Conservation (phyloP, 495 filamentous ascomycete genomes). For the Haplographium delicatum region DNA sequence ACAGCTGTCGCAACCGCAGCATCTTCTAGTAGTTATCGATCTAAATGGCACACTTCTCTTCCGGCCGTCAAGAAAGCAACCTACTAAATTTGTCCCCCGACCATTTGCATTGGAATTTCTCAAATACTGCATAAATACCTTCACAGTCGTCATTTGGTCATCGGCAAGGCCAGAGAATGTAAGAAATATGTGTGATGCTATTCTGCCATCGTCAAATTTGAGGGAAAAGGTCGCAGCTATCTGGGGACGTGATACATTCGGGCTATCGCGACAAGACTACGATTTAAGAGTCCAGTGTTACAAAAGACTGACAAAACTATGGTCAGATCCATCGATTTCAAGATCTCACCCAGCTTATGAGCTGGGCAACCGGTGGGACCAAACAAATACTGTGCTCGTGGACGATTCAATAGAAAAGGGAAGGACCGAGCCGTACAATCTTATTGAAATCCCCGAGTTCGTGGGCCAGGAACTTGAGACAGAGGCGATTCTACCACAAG, state of each 20-base stretch:
- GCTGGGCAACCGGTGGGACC: constrained; percentile 53
- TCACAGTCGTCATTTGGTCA: constrained; percentile 86
- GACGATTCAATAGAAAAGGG: constrained; percentile 82
- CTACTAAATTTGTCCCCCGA: constrained; percentile 52
- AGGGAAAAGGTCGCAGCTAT: constrained; percentile 50
- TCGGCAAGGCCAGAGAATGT: constrained; percentile 73
- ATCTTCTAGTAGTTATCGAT: constrained; percentile 78
- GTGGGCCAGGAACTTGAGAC: constrained; percentile 34
- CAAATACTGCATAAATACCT: constrained; percentile 55
- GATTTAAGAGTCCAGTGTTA: constrained; percentile 73
- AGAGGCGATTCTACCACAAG: constrained; percentile 36
- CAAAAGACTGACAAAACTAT: constrained; percentile 71
- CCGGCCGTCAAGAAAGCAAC: constrained; percentile 49
- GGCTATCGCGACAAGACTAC: constrained; percentile 58
- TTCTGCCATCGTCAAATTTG: constrained; percentile 44
- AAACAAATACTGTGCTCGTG: constrained; percentile 83
- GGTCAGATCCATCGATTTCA: constrained; percentile 53
- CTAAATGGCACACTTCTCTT: constrained; percentile 86
- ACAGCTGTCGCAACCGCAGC: constrained; percentile 26
- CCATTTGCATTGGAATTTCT: constrained; percentile 63
- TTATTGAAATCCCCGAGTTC: constrained; percentile 77
- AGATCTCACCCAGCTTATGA: constrained; percentile 39
- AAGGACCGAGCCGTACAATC: constrained; percentile 74
- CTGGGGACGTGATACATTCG: constrained; percentile 80
- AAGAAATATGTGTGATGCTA: constrained; percentile 46